phyloP scores from a whole-genome alignment of 169 alveolate genomes.

The Eimeria falciformis region DNA sequence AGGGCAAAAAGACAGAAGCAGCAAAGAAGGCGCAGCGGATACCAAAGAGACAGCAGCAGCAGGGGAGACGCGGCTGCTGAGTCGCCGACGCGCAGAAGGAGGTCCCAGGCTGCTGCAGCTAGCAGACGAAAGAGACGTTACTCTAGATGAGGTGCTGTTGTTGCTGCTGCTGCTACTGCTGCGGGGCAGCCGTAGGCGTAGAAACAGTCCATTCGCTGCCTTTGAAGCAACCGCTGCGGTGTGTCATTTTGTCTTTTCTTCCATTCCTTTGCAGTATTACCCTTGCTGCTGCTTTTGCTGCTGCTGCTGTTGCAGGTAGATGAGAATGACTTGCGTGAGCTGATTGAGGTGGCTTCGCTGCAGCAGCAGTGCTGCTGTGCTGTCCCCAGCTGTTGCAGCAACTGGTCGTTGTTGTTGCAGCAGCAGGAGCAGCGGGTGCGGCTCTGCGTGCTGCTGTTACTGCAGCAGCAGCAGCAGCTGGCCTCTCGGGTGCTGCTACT shows the following conservation, averaged over 20 bases:
- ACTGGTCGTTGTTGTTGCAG: slow-evolving; percentile 36
- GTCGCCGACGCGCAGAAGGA: not conserved
- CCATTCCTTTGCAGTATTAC: not conserved
- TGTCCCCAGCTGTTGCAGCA: slow-evolving; percentile 45
- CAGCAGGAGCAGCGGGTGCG: slow-evolving; percentile 69
- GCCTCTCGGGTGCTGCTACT: slow-evolving; percentile 56
- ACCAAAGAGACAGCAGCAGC: not conserved
- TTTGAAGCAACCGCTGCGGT: not conserved
- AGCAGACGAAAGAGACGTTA: slow-evolving; percentile 38
- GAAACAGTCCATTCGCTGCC: not conserved
- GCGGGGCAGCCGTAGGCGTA: not conserved
- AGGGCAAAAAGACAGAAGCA: not conserved
- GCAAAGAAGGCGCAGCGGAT: not conserved
- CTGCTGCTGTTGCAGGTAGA: slow-evolving; percentile 56
- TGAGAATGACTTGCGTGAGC: slow-evolving; percentile 34
- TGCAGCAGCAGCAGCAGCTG: slow-evolving; percentile 44
- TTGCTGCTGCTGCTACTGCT: slow-evolving; percentile 15
- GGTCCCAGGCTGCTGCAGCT: slow-evolving; percentile 48
- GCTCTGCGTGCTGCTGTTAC: slow-evolving; percentile 30
- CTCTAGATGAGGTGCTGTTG: slow-evolving; percentile 33
- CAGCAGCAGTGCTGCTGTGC: slow-evolving; percentile 65
- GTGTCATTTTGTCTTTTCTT: not conserved
- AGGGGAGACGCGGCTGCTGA: slow-evolving; percentile 8
- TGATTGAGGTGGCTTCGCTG: slow-evolving; percentile 37
- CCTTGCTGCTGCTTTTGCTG: slow-evolving; percentile 30